These are phyloP conservation scores for Trichoderma citrinoviride DNA, from an alignment of 2,329 filamentous ascomycete genomes.

Conservation along the genomic window DNA sequence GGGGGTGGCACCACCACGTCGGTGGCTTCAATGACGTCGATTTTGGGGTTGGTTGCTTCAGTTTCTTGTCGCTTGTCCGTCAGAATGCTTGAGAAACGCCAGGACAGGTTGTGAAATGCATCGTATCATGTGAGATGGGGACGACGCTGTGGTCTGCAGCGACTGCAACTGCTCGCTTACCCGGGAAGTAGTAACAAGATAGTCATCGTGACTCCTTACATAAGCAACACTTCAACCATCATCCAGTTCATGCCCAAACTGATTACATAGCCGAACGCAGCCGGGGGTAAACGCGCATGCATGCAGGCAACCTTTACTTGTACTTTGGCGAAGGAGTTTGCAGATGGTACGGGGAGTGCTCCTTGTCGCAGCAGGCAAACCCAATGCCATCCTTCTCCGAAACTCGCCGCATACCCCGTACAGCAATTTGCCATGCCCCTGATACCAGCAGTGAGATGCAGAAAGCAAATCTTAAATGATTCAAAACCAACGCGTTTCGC, in stretches of 20 bases:
- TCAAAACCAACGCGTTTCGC: too few species aligned
- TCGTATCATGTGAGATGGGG: too few species aligned
- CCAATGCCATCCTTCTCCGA: not conserved
- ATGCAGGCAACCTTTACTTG: not conserved
- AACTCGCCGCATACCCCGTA: not conserved
- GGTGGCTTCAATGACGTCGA: constrained; percentile 8
- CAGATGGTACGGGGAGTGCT: not conserved
- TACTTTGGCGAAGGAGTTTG: not conserved
- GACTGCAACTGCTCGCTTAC: not conserved
- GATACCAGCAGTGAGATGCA: not conserved
- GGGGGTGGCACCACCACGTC: not conserved
- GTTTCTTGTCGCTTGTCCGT: not conserved
- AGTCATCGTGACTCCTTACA: not conserved
- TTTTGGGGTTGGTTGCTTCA: not conserved
- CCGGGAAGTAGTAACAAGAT: not conserved
- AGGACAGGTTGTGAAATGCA: too few species aligned
- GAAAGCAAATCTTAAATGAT: too few species aligned
- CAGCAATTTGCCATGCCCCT: not conserved
- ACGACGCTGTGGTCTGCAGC: too few species aligned
- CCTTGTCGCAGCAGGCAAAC: not conserved
- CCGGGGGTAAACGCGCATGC: not conserved
- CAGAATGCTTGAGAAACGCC: too few species aligned
- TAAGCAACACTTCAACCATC: not conserved
- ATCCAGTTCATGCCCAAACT: not conserved
- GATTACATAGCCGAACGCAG: too few species aligned